Evolutionary conservation across 305 asterid species (phyloP), one percentile per base, ranked within the genome.

Genomic region (Ajuga reptans): DNA sequence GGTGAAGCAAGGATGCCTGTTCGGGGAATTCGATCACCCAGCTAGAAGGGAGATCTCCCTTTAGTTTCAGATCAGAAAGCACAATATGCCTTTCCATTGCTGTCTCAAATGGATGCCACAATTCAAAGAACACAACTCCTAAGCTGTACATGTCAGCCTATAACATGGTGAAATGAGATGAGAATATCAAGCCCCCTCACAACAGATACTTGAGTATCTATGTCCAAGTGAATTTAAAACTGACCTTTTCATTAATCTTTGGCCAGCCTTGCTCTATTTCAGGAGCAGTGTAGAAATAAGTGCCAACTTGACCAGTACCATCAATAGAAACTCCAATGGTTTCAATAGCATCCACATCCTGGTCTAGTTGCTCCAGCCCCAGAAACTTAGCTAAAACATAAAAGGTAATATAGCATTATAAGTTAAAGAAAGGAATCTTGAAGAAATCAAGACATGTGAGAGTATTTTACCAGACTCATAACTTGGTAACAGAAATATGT

Each of bases 251-350:
- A 77, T 91, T 80, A 39, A 93, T 93, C 89, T 87, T 93, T 78
- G 99, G 97, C 99, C 96, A 91, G 71, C 91, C 89, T 78, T 91
- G 96, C 83, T 91, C 97, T 81, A 91, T 89, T 80, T 91, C 99
- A 17, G 97, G 96, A 69, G 99, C 97, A 71, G 99, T 89, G 85
- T 94, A 91, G 79, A 94, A 94, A 73, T 91, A 94, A 51, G 99
- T 91, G 66, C 99, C 97, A 66, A 94, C 84, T 83, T 89, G 97
- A 66, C 97, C 97, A 67, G 99, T 91, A 72, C 97, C 93, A 75
- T 94, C 97, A 62, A 84, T 55, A 46, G 99, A 94, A 53, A 79
- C 75, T 80, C 97, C 96, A 62, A 83, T 70, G 36, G 84, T 79
- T 75, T 91, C 99, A 11, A 78, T 75, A 42, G 83, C 84, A 82